Base-by-base conservation (phyloP, 352 stramenopile species). In the Saprolegnia parasitica region DNA sequence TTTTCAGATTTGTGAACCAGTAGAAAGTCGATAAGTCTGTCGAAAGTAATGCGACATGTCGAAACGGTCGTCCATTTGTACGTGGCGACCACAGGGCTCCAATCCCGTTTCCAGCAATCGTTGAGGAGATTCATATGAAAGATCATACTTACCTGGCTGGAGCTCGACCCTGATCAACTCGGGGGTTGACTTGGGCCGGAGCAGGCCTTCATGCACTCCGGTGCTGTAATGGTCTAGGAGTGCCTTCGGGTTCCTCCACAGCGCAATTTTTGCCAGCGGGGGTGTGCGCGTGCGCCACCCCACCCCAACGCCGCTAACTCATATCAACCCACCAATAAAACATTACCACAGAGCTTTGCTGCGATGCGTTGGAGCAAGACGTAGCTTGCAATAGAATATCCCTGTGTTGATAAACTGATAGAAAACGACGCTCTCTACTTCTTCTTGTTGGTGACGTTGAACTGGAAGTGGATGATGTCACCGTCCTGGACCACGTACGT, bases 391-490 rank as follows among this genome's bases (percentile, higher is more conserved):
- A 49, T 49, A 49, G 42, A 15, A 49, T 49, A 49, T 49, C 42
- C 2, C 29, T 35, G 29, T 6, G 5, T 35, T 35, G 42, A 49
- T 49, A 49, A 8, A 49, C 13, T 49, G 42, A n/a, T 11, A 49
- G 11, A n/a, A n/a, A 15, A 10, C 18, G 42, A 35, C 18, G 42
- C 13, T 49, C 3, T n/a, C 56, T 72, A 68, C 66, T 79, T 77
- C 70, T 96, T 96, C 76, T 95, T 96, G 74, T 93, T 93, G 29
- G 83, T 93, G 40, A 83, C 76, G 71, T 97, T 97, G 76, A 96
- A 91, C 81, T 96, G 96, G 72, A 98, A 98, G 46, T 94, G 79
- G 24, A 92, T 83, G 80, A 98, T 96, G 75, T 97, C 91, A 54
- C 90, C 91, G 72, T 97, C 90, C 68, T 96, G 76, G 71, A 98